Evolutionary conservation across 2,329 filamentous ascomycete species (phyloP), one percentile per base, ranked within the genome.

Genomic region (Waltergamsia citrina): DNA sequence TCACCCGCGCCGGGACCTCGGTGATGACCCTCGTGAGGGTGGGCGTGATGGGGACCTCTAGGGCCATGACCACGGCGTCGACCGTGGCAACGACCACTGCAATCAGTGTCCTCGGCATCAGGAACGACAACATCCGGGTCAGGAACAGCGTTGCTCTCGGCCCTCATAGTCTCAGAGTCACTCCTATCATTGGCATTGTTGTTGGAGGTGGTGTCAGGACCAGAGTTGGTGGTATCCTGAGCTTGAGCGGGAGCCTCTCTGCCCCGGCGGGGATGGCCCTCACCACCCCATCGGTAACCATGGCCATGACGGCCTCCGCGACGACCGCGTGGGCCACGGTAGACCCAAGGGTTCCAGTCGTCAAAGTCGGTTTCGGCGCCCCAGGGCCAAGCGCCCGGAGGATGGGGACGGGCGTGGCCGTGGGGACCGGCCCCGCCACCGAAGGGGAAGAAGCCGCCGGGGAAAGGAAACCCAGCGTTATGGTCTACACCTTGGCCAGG

Each of bases 1-100:
- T 47, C 49, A n/a, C n/a, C n/a, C n/a, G n/a, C n/a, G 36, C 45
- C 51, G 32, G 35, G 45, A 38, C 39, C 50, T 30, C 34, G 45
- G 42, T 32, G 50, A 18, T 14, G 28, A 29, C 28, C 28, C 15
- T 17, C n/a, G 42, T 37, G 48, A 29, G 33, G 41, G 27, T 41
- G 43, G 18, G 41, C 35, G 12, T 35, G 41, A 6, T 38, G 36
- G 16, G 39, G 38, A 23, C 40, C 44, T 15, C 41, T 40, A 11
- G 39, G 42, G 4, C 35, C 40, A 18, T 34, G 36, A 26, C 38
- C 32, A 7, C 36, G 38, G 19, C 29, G 21, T 22, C 29, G 12
- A 25, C 20, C 15, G 33, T 6, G 38, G 40, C 16, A 17, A 10
- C 45, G 41, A 8, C 45, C 39, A 7, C 46, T 43, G 20, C 45